Percentiles rank a stretch among this genome's conserved stretches.
phyloP scores from a whole-genome alignment of 163 green algal genomes.

The Chlorella variabilis region DNA sequence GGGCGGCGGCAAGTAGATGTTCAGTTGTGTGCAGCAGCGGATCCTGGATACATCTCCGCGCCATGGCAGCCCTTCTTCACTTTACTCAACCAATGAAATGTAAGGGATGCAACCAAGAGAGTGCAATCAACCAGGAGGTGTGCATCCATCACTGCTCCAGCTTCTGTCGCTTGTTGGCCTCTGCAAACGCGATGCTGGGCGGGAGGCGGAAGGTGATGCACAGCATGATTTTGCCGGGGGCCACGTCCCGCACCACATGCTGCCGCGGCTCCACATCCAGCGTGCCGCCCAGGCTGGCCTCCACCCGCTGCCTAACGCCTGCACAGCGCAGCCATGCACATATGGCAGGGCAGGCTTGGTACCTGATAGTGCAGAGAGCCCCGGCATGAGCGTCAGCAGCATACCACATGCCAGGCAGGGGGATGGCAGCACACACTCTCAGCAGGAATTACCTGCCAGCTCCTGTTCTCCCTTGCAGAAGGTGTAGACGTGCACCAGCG shows the following conservation, averaged over 20 bases:
- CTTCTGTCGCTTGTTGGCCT: constrained; percentile 29
- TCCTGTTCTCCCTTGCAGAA: constrained; percentile 84
- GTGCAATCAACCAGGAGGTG: neutral
- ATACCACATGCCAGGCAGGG: no score
- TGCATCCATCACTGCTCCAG: neutral
- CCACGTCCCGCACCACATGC: constrained; percentile 90
- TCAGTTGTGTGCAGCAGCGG: no score
- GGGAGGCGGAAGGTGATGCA: constrained; percentile 88
- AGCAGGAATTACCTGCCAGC: constrained; percentile 69
- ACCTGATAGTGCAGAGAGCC: no score
- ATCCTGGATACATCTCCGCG: no score
- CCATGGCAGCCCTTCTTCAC: no score
- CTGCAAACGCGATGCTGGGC: constrained; percentile 69
- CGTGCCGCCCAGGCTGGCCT: constrained; percentile 62
- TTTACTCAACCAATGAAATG: no score
- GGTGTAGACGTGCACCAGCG: constrained; percentile 93
- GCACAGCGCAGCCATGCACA: constrained; percentile 7
- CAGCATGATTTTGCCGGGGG: constrained; percentile 96
- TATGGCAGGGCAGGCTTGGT: no score
- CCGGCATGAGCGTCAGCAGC: neutral
- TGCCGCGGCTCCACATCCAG: constrained; percentile 47
- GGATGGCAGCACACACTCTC: no score
- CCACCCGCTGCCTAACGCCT: constrained; percentile 75
- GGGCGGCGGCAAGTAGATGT: neutral
- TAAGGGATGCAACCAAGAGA: neutral